Conservation (phyloP, 495 filamentous ascomycete species). For the Monascus purpureus region DNA sequence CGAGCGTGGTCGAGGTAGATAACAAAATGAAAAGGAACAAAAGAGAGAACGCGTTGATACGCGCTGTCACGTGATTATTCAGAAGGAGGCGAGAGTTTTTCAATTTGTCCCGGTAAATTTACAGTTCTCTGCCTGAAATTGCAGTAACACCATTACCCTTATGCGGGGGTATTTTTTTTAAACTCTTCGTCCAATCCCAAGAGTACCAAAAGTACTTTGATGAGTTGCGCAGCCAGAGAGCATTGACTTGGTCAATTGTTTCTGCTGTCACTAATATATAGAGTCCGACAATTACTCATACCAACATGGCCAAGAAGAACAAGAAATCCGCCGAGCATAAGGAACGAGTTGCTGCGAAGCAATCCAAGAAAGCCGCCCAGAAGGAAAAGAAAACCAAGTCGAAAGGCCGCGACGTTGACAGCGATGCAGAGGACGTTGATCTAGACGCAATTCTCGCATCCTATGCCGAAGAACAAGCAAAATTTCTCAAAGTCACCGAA, state of each 20-base stretch:
- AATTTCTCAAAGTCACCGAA: conserved; percentile 89
- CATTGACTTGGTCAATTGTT: no score
- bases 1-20: neutral
- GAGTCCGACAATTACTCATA: neutral
- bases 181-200: no score
- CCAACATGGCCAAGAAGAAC: conserved; percentile 36
- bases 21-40: neutral
- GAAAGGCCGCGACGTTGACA: conserved; percentile 48
- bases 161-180: no score
- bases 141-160: no score
- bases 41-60: conserved; percentile 7
- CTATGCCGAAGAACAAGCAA: conserved; percentile 71
- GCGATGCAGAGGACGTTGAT: conserved; percentile 84
- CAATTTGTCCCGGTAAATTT: no score
- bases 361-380: conserved; percentile 47
- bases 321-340: conserved; percentile 43
- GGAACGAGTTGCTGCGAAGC: conserved; percentile 38
- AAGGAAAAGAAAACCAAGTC: conserved; percentile 65
- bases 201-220: no score
- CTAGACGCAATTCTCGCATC: conserved; percentile 92
- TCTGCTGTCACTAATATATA: no score
- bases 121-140: no score
- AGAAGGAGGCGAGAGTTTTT: no score
- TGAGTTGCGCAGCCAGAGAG: no score
- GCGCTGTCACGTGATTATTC: conserved; percentile 11